phyloP scores from a whole-genome alignment of 2,329 filamentous ascomycete species.

The Triangularia verruculosa region DNA sequence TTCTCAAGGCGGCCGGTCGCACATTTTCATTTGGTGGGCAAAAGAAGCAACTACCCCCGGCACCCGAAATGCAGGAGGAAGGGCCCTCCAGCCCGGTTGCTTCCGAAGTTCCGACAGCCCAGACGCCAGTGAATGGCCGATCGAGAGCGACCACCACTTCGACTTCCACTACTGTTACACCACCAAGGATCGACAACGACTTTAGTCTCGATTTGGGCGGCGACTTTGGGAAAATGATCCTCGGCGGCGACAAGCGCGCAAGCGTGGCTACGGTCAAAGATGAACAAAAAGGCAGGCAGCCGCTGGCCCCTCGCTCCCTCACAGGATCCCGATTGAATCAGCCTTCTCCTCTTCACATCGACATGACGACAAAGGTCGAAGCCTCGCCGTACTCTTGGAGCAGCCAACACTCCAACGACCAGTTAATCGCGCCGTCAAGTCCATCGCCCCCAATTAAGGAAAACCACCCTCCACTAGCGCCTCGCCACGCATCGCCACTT shows the following conservation, averaged over 20 bases:
- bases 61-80: conserved; percentile 37
- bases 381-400: conserved; percentile 49
- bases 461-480: conserved; percentile 38
- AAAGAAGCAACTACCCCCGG: conserved; percentile 46
- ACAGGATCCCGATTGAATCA: conserved; percentile 46
- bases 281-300: conserved; percentile 35
- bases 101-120: conserved; percentile 26
- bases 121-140: conserved; percentile 43
- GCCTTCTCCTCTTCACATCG: conserved; percentile 48
- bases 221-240: conserved; percentile 57
- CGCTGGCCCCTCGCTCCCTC: conserved; percentile 41
- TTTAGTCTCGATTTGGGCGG: conserved; percentile 53
- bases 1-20: conserved; percentile 54
- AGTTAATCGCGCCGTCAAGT: conserved; percentile 40
- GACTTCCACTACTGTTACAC: conserved; percentile 52
- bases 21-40: conserved; percentile 59
- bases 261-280: conserved; percentile 48
- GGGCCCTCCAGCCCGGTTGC: conserved; percentile 37
- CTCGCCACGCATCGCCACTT: conserved; percentile 37
- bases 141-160: conserved; percentile 53
- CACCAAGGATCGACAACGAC: conserved; percentile 46
- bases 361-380: conserved; percentile 45
- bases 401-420: conserved; percentile 51
- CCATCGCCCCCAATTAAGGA: conserved; percentile 40
- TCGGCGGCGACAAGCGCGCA: conserved; percentile 53